phyloP scores from a whole-genome alignment of 768 basidiomycete species.

The Termitomyces sp. region DNA sequence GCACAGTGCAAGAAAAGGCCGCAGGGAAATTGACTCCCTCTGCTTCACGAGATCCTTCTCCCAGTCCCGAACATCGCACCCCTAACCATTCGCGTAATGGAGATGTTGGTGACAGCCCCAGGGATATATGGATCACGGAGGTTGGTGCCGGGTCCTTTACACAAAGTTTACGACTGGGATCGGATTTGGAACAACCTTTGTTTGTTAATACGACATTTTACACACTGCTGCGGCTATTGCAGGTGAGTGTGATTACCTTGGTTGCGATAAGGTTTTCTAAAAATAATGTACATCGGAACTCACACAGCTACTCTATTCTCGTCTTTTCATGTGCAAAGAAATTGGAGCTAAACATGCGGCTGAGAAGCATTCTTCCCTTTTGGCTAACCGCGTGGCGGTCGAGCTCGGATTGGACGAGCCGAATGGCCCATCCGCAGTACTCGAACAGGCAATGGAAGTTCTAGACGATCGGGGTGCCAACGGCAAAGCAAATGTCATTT shows the following conservation, averaged over 20 bases:
- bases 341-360: constrained; percentile 68
- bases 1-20: constrained; percentile 62
- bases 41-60: constrained; percentile 39
- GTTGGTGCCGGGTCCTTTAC: constrained; percentile 23
- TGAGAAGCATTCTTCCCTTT: constrained; percentile 57
- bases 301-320: constrained; percentile 78
- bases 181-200: constrained; percentile 53
- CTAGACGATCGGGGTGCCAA: constrained; percentile 44
- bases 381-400: constrained; percentile 77
- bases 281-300: constrained; percentile 8
- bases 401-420: constrained; percentile 85
- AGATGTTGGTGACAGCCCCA: constrained; percentile 24
- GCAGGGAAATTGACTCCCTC: constrained; percentile 28
- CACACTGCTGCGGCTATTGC: constrained; percentile 79
- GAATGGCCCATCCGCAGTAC: constrained; percentile 63
- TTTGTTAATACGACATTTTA: constrained; percentile 95
- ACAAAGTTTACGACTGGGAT: constrained; percentile 14
- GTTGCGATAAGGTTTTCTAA: constrained; percentile 6
- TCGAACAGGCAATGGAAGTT: constrained; percentile 63
- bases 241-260: constrained; percentile 44
- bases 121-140: constrained; percentile 62
- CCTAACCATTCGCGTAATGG: constrained; percentile 22
- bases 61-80: constrained; percentile 29
- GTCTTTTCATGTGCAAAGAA: constrained; percentile 81
- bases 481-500: constrained; percentile 63